A percentile compares a stretch with the other conserved stretches of the same genome.
phyloP scores from a whole-genome alignment of 495 filamentous ascomycete genomes.

The Patellaria atrata region DNA sequence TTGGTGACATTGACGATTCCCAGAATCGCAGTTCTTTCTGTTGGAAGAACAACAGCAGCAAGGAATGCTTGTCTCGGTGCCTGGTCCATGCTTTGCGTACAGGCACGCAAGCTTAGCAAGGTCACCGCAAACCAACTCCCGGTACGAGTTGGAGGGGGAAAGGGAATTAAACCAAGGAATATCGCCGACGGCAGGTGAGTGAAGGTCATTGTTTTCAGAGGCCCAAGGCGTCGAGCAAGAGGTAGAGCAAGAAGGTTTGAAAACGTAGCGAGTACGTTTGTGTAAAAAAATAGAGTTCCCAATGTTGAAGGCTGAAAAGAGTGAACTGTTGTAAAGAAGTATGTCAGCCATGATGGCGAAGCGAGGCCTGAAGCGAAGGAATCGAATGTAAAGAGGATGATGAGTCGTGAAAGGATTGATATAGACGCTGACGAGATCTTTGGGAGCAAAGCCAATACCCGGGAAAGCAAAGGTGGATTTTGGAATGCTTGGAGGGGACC shows the following conservation, averaged over 20 bases:
- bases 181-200: slow-evolving; percentile 4
- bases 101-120: slow-evolving; percentile 1
- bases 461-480: not conserved
- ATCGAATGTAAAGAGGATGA: too few species aligned
- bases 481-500: not conserved
- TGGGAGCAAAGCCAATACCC: too few species aligned
- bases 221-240: not conserved
- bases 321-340: too few species aligned
- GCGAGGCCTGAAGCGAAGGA: too few species aligned
- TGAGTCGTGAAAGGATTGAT: too few species aligned
- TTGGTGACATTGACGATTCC: slow-evolving; percentile 20
- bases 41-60: slow-evolving; percentile 12
- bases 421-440: too few species aligned
- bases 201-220: slow-evolving; percentile 5
- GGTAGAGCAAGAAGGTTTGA: not conserved
- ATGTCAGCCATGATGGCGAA: too few species aligned
- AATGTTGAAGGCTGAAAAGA: too few species aligned
- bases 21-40: slow-evolving; percentile 22
- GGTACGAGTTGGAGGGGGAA: not conserved
- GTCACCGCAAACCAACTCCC: slow-evolving; percentile 3
- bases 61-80: slow-evolving; percentile 12
- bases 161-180: slow-evolving; percentile 3
- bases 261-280: slow-evolving; percentile 1
- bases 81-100: slow-evolving; percentile 4
- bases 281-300: too few species aligned